Evolutionary conservation across 192 early-diverging fungal genomes (phyloP).

Genomic region (Chytriomyces confervae): DNA sequence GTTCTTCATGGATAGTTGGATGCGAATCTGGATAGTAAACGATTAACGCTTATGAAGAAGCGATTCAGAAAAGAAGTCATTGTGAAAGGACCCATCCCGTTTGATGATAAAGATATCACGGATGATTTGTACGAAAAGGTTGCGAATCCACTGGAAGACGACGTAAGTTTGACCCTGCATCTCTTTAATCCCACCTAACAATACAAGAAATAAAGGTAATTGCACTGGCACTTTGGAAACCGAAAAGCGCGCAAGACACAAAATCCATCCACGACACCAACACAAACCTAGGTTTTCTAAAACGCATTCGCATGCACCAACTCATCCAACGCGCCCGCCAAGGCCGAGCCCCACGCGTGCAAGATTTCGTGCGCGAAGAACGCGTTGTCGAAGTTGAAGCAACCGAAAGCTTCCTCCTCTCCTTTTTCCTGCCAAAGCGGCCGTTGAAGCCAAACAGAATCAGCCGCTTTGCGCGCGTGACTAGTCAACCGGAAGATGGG

Average conservation of each 20-base stretch:
- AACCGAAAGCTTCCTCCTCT: constrained; percentile 29
- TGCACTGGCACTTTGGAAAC: constrained; percentile 28
- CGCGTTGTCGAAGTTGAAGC: constrained; percentile 34
- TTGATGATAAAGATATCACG: constrained; percentile 45
- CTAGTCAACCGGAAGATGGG: constrained; percentile 42
- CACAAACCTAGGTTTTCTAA: constrained; percentile 42
- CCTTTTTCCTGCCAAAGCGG: constrained; percentile 46
- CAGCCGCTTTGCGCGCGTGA: constrained; percentile 30
- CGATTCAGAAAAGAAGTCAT: constrained; percentile 26
- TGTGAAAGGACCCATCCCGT: constrained; percentile 45
- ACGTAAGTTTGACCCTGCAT: constrained; percentile 10
- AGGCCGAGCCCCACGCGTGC: constrained; percentile 45
- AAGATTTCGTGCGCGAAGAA: constrained; percentile 59
- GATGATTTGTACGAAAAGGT: constrained; percentile 34
- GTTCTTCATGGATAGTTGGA: no score
- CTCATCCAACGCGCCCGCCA: constrained; percentile 45
- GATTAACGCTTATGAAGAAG: constrained; percentile 26
- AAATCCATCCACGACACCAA: background rate
- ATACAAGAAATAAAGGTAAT: constrained; percentile 5
- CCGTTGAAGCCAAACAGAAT: constrained; percentile 55
- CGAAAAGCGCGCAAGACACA: constrained; percentile 3
- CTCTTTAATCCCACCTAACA: background rate
- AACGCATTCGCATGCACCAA: constrained; percentile 56
- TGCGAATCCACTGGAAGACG: constrained; percentile 33
- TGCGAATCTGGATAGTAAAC: constrained; percentile 1